Percentiles rank a stretch among this genome's conserved stretches.
These are phyloP conservation scores for Aureobasidium subglaciale DNA, from an alignment of 2,329 filamentous ascomycete genomes.

Conservation along the genomic window DNA sequence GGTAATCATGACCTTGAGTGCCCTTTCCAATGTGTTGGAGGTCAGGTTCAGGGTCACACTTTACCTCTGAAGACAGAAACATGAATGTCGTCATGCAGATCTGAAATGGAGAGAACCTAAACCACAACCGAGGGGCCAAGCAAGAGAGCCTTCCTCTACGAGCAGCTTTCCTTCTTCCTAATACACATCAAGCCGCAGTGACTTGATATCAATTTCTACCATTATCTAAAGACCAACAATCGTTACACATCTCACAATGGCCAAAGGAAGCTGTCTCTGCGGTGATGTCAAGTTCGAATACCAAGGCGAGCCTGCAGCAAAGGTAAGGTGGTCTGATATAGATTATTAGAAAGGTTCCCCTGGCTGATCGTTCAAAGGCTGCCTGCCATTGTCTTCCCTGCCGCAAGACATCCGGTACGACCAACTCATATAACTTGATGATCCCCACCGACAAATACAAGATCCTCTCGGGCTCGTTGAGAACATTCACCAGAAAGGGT, in stretches of 20 bases:
- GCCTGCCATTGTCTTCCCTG: constrained; percentile 29
- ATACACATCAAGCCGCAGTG: too few relatives aligned
- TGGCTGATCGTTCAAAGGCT: constrained; percentile 13
- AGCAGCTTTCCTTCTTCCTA: too few relatives aligned
- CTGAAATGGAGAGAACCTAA: not conserved
- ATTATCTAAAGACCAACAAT: too few relatives aligned
- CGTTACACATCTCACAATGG: too few relatives aligned
- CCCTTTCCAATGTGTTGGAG: too few relatives aligned
- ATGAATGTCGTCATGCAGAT: not conserved
- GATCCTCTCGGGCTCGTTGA: constrained; percentile 22
- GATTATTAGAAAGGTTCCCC: not conserved
- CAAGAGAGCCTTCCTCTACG: not conserved
- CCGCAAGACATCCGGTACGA: constrained; percentile 26
- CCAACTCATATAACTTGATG: constrained; percentile 26
- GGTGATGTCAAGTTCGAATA: constrained; percentile 32
- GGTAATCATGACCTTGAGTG: too few relatives aligned
- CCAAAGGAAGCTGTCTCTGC: constrained; percentile 29
- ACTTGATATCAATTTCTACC: too few relatives aligned
- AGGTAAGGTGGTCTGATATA: constrained; percentile 18
- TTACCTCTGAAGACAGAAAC: not conserved
- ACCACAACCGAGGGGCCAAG: not conserved
- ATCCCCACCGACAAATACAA: constrained; percentile 25
- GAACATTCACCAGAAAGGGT: constrained; percentile 23
- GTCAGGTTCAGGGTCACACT: not conserved
- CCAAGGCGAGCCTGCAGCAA: constrained; percentile 24